Percentiles rank a stretch among this genome's conserved stretches.
phyloP scores from a whole-genome alignment of 2,329 filamentous ascomycete species.

The Colletotrichum australisinense region DNA sequence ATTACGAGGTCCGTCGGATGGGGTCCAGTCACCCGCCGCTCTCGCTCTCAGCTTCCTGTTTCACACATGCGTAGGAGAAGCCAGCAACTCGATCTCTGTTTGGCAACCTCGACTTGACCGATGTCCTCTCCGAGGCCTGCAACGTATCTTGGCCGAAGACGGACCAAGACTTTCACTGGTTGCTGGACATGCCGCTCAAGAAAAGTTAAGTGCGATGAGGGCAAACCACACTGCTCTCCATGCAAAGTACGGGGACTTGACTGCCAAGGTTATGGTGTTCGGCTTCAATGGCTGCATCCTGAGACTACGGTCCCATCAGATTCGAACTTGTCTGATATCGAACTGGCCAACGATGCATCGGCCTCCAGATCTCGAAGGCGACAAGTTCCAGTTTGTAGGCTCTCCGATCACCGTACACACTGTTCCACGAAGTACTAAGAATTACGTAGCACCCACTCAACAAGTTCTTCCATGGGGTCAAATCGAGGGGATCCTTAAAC shows the following conservation, averaged over 20 bases:
- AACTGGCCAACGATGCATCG: no score
- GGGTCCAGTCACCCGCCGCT: background rate
- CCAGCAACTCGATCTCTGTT: background rate
- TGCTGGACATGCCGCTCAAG: constrained; percentile 50
- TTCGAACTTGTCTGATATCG: background rate
- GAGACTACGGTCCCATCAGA: constrained; percentile 1
- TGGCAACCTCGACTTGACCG: background rate
- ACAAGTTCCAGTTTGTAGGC: background rate
- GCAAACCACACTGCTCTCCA: constrained; percentile 43
- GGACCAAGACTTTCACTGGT: constrained; percentile 44
- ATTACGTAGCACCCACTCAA: background rate
- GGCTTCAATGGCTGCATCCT: constrained; percentile 43
- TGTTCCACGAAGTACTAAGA: background rate
- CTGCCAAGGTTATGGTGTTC: constrained; percentile 46
- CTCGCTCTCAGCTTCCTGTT: background rate
- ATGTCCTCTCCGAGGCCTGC: background rate
- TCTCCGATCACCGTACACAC: background rate
- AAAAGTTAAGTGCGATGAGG: constrained; percentile 49
- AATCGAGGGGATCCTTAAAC: background rate
- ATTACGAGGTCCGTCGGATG: background rate
- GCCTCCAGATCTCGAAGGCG: background rate
- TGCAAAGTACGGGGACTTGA: constrained; percentile 41
- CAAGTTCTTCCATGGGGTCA: background rate
- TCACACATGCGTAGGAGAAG: background rate
- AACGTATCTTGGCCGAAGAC: constrained; percentile 33